A percentile compares a stretch with the other conserved stretches of the same genome.
Conservation (phyloP, 805 yeast genomes). For the Cyberlindnera maritima region DNA sequence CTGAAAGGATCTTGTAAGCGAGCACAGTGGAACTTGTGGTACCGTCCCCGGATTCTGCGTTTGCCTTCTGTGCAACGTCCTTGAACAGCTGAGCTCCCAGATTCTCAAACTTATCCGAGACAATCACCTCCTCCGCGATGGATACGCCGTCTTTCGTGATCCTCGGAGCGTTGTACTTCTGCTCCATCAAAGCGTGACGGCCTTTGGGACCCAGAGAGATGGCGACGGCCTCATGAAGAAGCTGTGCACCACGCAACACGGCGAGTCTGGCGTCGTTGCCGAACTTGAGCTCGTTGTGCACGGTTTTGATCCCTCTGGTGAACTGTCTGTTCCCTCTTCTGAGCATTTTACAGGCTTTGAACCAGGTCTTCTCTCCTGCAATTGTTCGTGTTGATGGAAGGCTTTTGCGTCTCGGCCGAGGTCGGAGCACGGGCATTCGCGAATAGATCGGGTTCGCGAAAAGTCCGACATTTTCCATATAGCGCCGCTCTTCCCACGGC, state of each 20-base stretch:
- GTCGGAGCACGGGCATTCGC: too few relatives aligned
- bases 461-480: too few relatives aligned
- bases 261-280: constrained; percentile 98
- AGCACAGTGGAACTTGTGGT: constrained; percentile 96
- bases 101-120: constrained; percentile 91
- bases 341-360: constrained; percentile 2
- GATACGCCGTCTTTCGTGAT: constrained; percentile 99
- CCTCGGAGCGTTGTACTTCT: constrained; percentile 94
- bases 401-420: too few relatives aligned
- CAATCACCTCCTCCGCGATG: constrained; percentile 81
- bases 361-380: too few relatives aligned
- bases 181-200: constrained; percentile 94
- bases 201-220: constrained; percentile 98
- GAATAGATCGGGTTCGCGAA: too few relatives aligned
- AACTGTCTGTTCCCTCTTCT: constrained; percentile 9
- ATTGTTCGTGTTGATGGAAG: too few relatives aligned
- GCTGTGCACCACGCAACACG: constrained; percentile 87
- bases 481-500: too few relatives aligned
- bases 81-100: constrained; percentile 93
- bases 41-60: constrained; percentile 98
- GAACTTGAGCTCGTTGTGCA: constrained; percentile 90
- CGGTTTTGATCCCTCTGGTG: constrained; percentile 22
- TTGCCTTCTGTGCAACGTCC: constrained; percentile 96
- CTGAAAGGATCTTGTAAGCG: constrained; percentile 94
- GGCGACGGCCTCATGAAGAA: constrained; percentile 92